Evolutionary conservation across 2,329 filamentous ascomycete species (phyloP).

Genomic region (Spiromastix sp.): DNA sequence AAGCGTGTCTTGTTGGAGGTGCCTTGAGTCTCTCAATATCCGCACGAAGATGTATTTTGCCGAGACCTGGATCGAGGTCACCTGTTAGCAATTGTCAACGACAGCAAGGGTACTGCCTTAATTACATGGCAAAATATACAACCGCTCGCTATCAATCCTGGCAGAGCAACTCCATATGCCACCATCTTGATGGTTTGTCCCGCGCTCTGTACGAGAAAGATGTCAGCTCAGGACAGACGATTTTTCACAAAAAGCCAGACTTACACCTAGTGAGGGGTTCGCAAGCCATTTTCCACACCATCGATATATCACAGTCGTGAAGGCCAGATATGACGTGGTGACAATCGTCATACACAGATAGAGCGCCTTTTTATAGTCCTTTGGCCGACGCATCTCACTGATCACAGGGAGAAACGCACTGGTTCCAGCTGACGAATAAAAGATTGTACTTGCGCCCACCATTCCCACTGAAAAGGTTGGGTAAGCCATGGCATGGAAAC

Average conservation of each 20-base stretch:
- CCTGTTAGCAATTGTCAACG: too few relatives aligned
- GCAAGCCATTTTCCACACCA: constrained; percentile 55
- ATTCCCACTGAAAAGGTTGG: constrained; percentile 51
- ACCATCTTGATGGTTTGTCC: constrained; percentile 51
- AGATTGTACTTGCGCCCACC: constrained; percentile 48
- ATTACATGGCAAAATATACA: constrained; percentile 34
- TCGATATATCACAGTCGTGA: constrained; percentile 50
- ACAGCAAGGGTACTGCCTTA: constrained; percentile 12
- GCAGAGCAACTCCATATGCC: constrained; percentile 48
- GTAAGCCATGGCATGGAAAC: constrained; percentile 45
- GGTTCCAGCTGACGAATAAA: constrained; percentile 49
- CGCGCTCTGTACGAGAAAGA: constrained; percentile 38
- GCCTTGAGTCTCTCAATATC: constrained; percentile 41
- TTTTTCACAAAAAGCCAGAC: too few relatives aligned
- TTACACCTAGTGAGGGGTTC: constrained; percentile 45
- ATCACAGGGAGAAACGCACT: constrained; percentile 55
- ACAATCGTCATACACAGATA: constrained; percentile 51
- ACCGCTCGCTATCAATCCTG: constrained; percentile 43
- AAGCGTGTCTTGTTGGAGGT: constrained; percentile 41
- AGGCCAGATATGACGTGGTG: constrained; percentile 46
- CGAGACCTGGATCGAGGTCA: constrained; percentile 38
- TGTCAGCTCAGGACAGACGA: too few relatives aligned
- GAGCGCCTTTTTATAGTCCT: constrained; percentile 51
- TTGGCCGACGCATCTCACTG: constrained; percentile 51
- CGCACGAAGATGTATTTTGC: constrained; percentile 49